phyloP scores from a whole-genome alignment of 495 filamentous ascomycete genomes.

The Halenospora varia region DNA sequence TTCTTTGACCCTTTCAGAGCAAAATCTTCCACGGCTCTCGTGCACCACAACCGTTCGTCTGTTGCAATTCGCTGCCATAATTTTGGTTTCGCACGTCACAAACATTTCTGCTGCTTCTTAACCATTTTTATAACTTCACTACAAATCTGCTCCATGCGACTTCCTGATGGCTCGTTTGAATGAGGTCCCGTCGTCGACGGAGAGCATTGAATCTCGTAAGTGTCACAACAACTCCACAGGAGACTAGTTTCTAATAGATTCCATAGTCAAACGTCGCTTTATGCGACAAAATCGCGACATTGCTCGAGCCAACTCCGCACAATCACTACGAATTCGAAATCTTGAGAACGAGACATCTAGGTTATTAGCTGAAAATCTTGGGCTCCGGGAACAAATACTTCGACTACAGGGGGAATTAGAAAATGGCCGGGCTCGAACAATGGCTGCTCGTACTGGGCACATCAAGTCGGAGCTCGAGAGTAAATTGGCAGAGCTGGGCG shows the following conservation, averaged over 20 bases:
- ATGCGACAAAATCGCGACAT: constrained; percentile 94
- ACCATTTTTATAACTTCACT: no score
- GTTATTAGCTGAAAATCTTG: constrained; percentile 82
- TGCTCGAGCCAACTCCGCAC: constrained; percentile 82
- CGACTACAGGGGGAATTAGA: constrained; percentile 65
- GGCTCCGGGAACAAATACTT: constrained; percentile 73
- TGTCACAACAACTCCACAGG: constrained; percentile 12
- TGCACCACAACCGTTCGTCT: neutral
- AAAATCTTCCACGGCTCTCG: neutral
- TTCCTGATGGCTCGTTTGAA: constrained; percentile 82
- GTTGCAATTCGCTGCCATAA: neutral
- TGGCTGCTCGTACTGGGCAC: constrained; percentile 59
- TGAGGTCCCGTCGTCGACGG: constrained; percentile 64
- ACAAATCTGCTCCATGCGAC: constrained; percentile 19
- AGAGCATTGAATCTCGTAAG: constrained; percentile 80
- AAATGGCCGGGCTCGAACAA: constrained; percentile 38
- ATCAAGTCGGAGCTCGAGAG: constrained; percentile 66
- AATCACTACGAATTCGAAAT: constrained; percentile 82
- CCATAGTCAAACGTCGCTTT: constrained; percentile 78
- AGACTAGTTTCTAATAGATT: neutral
- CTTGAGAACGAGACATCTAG: constrained; percentile 82
- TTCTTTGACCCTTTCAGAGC: neutral
- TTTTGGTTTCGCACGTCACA: neutral
- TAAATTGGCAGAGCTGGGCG: constrained; percentile 63
- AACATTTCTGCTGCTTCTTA: neutral